Conservation (phyloP, 2,329 filamentous ascomycete species). For the Golovinomyces cichoracearum region DNA sequence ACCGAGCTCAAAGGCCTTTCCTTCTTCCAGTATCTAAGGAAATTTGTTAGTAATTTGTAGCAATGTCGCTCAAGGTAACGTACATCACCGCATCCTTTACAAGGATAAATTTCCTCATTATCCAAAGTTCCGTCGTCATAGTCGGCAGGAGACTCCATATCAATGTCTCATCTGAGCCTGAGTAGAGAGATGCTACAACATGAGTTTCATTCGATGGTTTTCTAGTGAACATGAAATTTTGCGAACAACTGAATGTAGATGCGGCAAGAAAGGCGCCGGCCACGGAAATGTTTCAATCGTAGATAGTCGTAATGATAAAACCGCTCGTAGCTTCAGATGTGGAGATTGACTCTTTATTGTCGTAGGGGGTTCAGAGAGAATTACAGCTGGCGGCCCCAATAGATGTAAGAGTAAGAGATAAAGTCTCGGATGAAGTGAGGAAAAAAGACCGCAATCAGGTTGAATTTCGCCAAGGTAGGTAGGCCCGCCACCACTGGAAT, state of each 20-base stretch:
- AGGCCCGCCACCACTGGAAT: background rate
- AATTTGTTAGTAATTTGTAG: constrained; percentile 8
- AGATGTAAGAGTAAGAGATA: background rate
- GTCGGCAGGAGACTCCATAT: constrained; percentile 29
- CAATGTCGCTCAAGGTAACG: constrained; percentile 12
- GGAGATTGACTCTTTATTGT: too few species aligned
- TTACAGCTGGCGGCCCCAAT: background rate
- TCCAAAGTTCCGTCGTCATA: constrained; percentile 32
- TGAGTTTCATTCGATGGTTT: background rate
- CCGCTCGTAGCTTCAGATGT: background rate
- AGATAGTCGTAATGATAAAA: background rate
- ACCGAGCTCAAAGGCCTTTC: constrained; percentile 96
- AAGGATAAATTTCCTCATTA: constrained; percentile 60
- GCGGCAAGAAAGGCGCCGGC: background rate
- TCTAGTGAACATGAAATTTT: background rate
- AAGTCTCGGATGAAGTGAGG: background rate
- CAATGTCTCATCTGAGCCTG: background rate
- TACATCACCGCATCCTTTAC: constrained; percentile 85
- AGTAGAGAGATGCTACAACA: background rate
- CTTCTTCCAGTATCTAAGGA: constrained; percentile 75
- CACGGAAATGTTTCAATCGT: background rate
- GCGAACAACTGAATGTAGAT: background rate
- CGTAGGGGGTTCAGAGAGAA: too few species aligned
- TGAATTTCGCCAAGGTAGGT: background rate
- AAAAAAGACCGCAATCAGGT: background rate